Conservation (phyloP, 768 basidiomycete genomes). For the Suillus occidentalis region DNA sequence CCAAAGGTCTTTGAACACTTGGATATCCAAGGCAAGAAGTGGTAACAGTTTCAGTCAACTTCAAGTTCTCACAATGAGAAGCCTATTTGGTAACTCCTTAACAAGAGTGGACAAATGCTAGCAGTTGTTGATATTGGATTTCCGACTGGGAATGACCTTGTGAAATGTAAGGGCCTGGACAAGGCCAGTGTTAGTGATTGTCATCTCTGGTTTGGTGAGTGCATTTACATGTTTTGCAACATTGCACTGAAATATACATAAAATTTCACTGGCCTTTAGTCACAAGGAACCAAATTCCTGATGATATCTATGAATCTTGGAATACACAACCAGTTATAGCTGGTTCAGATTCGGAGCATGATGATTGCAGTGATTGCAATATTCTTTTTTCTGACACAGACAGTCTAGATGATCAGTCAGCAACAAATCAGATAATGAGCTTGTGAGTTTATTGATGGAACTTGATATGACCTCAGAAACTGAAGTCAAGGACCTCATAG, state of each 20-base stretch:
- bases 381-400: neutral
- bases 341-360: neutral
- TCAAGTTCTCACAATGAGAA: too few relatives aligned
- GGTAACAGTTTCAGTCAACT: too few relatives aligned
- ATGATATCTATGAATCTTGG: constrained; percentile 2
- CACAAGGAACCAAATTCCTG: neutral
- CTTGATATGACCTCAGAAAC: too few relatives aligned
- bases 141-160: neutral
- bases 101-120: too few relatives aligned
- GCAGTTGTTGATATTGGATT: too few relatives aligned
- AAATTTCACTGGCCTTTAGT: neutral
- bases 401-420: too few relatives aligned
- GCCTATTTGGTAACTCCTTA: too few relatives aligned
- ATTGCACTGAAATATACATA: too few relatives aligned
- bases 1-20: neutral
- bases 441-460: neutral
- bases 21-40: too few relatives aligned
- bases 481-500: too few relatives aligned
- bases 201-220: constrained; percentile 5
- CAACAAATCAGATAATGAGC: neutral
- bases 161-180: neutral
- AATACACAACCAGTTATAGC: neutral
- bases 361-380: neutral
- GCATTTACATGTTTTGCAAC: neutral
- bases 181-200: constrained; percentile 2